Evolutionary conservation across 1,284 basidiomycete species (phyloP).

Genomic region (Anthracocystis walkeri): DNA sequence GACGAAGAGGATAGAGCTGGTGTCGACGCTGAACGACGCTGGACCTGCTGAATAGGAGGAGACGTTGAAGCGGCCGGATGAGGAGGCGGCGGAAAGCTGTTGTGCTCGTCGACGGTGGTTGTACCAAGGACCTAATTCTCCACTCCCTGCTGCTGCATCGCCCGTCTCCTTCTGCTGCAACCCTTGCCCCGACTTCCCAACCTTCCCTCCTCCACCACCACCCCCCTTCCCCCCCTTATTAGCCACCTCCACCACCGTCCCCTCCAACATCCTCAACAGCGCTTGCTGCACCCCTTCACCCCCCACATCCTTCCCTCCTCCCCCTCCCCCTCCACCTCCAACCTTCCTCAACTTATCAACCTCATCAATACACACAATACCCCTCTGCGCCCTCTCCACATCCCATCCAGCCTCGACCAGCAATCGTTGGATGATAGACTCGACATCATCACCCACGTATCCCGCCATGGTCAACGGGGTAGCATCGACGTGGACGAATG

Average conservation of each 20-base stretch:
- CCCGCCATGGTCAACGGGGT: slow-evolving; percentile 60
- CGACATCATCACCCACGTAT: slow-evolving; percentile 62
- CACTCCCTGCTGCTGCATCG: background rate
- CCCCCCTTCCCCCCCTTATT: slow-evolving; percentile 63
- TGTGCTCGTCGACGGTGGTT: slow-evolving; percentile 13
- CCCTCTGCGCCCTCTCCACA: slow-evolving; percentile 38
- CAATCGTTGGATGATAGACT: slow-evolving; percentile 50
- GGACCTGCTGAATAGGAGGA: no score
- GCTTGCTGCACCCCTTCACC: slow-evolving; percentile 96
- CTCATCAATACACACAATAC: slow-evolving; percentile 94
- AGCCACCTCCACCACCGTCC: slow-evolving; percentile 80
- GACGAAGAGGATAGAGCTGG: slow-evolving; percentile 72
- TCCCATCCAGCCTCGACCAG: slow-evolving; percentile 49
- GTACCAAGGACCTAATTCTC: slow-evolving; percentile 30
- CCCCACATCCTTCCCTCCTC: slow-evolving; percentile 85
- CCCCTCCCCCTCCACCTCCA: slow-evolving; percentile 65
- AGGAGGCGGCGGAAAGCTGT: background rate
- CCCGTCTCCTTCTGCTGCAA: background rate
- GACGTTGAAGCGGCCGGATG: slow-evolving; percentile 45
- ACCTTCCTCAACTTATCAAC: slow-evolving; percentile 84
- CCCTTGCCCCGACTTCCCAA: background rate
- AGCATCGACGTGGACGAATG: slow-evolving; percentile 58
- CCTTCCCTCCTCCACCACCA: no score
- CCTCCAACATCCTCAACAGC: slow-evolving; percentile 91
- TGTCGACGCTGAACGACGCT: slow-evolving; percentile 82